A percentile compares a stretch with the other conserved stretches of the same genome.
Conservation (phyloP, 257 asterid species). For the Solanum megistacrolobum region DNA sequence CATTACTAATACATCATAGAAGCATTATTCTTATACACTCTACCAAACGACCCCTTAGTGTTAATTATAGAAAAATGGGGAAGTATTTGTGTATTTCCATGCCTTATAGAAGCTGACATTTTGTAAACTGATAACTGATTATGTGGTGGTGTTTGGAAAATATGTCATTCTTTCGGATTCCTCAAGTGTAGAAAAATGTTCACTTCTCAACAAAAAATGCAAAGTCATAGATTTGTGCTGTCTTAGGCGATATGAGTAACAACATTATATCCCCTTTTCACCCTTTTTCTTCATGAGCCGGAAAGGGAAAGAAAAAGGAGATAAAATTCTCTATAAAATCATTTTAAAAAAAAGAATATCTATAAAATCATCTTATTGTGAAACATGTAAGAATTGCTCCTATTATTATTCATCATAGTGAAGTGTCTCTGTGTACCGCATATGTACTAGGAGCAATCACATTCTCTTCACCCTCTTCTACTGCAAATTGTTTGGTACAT, state of each 20-base stretch:
- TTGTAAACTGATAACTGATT: neutral
- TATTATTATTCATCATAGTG: neutral
- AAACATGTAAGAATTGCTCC: neutral
- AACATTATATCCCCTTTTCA: neutral
- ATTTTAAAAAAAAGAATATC: no score
- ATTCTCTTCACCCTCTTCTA: neutral
- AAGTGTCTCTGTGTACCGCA: neutral
- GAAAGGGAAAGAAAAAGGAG: neutral
- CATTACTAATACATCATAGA: no score
- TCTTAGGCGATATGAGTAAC: no score
- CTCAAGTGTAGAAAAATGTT: neutral
- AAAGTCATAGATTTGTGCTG: no score
- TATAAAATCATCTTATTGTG: neutral
- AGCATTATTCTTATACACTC: no score
- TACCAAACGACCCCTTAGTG: no score
- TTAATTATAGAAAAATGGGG: neutral
- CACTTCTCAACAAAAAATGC: no score
- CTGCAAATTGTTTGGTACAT: neutral
- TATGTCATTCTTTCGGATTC: neutral
- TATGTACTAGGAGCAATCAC: neutral
- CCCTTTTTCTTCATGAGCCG: neutral
- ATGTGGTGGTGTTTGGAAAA: neutral
- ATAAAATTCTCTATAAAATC: neutral
- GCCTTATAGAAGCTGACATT: neutral
- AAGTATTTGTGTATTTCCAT: neutral